Base-by-base conservation (phyloP, 1,284 basidiomycete genomes). In the Apiotrichum siamense region DNA sequence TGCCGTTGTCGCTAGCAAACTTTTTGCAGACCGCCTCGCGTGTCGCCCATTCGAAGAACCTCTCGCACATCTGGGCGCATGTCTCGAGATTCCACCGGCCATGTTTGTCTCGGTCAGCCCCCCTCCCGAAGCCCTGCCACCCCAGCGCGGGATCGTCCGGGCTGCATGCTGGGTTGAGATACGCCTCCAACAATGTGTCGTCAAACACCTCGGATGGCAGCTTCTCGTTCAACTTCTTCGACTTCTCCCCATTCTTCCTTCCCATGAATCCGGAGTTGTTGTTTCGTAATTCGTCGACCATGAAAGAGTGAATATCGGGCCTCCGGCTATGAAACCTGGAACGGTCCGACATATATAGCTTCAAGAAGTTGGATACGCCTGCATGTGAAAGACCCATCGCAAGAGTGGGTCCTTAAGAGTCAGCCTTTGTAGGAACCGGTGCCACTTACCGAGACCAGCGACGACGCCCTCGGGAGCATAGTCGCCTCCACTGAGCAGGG, bases 41-140 rank as follows among this genome's bases (percentile, higher is more conserved):
- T 39, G 87, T 83, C 0, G 88, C 89, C 89, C 89, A 93, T 65
- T 92, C 89, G 60, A 93, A 93, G 65, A 84, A 87, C 44, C 82
- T 77, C 69, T 93, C 89, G 73, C 88, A 92, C 1, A 84, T 76
- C 5, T 75, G 78, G 0, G 88, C 87, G 18, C 91, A 79, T 49
- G 80, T 81, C 21, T 81, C 82, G 0, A 91, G 73, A 63, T 86
- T 66, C 2, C 71, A 70, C 33, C 69, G 44, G 2, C 70, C 71
- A 11, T 55, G 55, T 41, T 65, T 11, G n/a, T 44, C 39, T 9
- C 42, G n/a, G n/a, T n/a, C 24, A 21, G 54, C 45, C 9, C 66
- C 67, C 20, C 50, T 50, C 1, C 65, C 66, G 43, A 75, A 72
- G 0, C 70, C 69, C 0, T 65, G 67, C 71, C 71, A 75, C 1